Percentiles rank a stretch among this genome's conserved stretches.
Conservation (phyloP, 1,284 basidiomycete genomes). For the Blastosporella zonata region DNA sequence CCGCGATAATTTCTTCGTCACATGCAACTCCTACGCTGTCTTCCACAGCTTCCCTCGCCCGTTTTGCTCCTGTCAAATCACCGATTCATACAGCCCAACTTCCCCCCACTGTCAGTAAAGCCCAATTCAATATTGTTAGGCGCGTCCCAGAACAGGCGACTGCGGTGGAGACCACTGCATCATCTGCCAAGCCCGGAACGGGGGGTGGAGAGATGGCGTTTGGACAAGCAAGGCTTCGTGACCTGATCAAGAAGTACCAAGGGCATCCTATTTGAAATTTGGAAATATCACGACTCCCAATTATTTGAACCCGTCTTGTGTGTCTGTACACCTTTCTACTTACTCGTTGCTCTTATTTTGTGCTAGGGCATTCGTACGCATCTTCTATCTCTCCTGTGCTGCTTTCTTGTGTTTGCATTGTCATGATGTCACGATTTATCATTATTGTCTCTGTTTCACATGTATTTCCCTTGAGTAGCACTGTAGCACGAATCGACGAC, state of each 20-base stretch:
- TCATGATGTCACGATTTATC: conserved; percentile 12
- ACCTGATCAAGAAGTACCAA: conserved; percentile 80
- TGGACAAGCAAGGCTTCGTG: conserved; percentile 70
- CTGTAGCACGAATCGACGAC: too few species aligned
- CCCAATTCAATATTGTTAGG: conserved; percentile 6
- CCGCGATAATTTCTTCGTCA: conserved; percentile 65
- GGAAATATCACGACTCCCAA: not conserved
- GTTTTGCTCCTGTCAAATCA: conserved; percentile 29
- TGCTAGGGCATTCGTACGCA: not conserved
- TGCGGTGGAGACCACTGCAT: conserved; percentile 7
- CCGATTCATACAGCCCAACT: conserved; percentile 18
- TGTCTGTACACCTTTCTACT: not conserved
- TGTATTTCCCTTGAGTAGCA: too few species aligned
- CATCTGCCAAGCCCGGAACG: conserved; percentile 13
- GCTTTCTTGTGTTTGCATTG: not conserved
- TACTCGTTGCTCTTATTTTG: not conserved
- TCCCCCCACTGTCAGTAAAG: conserved; percentile 19
- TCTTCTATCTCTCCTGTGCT: conserved; percentile 3
- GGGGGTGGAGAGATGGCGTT: conserved; percentile 57
- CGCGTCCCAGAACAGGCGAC: not conserved
- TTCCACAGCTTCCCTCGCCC: conserved; percentile 64
- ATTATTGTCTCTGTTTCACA: conserved; percentile 8
- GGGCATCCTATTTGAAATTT: conserved; percentile 23
- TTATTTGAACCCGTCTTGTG: not conserved
- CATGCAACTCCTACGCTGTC: conserved; percentile 68